Evolutionary conservation across 345 rosid species (phyloP), one percentile per base, ranked within the genome.

Genomic region (Cardamine resedifolia): DNA sequence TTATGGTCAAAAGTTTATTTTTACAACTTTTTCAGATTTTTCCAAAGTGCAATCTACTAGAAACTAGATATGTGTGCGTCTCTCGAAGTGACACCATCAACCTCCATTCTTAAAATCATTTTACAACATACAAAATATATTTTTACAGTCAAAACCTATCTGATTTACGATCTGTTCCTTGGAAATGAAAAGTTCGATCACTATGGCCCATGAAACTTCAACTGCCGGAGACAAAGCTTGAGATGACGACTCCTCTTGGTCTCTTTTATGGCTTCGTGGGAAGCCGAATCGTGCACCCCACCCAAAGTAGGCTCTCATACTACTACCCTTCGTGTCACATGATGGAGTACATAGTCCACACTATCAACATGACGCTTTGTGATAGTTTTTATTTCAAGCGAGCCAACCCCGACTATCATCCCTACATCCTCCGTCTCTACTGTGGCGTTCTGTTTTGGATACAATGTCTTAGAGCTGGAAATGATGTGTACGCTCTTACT

Each of bases 391-490:
- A 3, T 16, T 56, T 30, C 41, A 56, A 31, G 38, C 24, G 41
- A 7, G 41, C 41, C 14, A 56, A 18, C 1, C 61, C 61, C 15
- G 6, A 30, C 61, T 56, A 56, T 31, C 61, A 56, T 24, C 61
- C 61, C 3, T 56, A 56, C 15, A 56, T 56, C 4, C 39, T 56
- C 7, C 60, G 39, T 4, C 60, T 56, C 23, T 30, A 56, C 15
- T 30, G 60, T 56, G 39, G 39, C 8, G 4, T 58, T 19, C 63
- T 58, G 5, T 58, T 58, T 33, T 34, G 44, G 45, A 33, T 58
- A 10, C 63, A 58, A 38, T 58, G 11, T 20, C 64, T 58, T 21
- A 20, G 19, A 20, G 30, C 64, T 34, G 64, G 64, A 58, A n/a
- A 36, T 21, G 28, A 58, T 58, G 28, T 58, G 10, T 18, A 57